These are phyloP conservation scores for Fusarium phyllophilum DNA, from an alignment of 2,329 filamentous ascomycete species.

Conservation along the genomic window DNA sequence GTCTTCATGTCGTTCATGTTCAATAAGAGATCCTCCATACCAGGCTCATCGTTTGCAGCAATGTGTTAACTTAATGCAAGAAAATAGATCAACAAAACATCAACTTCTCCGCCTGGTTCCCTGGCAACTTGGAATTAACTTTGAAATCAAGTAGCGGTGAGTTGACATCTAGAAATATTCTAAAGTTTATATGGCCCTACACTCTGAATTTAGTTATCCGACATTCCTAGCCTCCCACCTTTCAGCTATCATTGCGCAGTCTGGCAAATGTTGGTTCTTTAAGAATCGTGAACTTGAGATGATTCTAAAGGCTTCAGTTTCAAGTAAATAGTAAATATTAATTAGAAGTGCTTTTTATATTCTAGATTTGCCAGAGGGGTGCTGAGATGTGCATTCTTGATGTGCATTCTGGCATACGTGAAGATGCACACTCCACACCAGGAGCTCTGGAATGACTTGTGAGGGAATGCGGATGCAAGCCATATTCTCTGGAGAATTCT, in stretches of 20 bases:
- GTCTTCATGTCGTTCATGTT: not conserved
- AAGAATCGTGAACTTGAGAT: not conserved
- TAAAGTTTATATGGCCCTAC: slow-evolving; percentile 25
- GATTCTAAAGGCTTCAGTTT: not conserved
- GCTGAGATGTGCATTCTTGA: slow-evolving; percentile 25
- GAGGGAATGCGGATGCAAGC: slow-evolving; percentile 39
- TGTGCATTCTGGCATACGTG: slow-evolving; percentile 21
- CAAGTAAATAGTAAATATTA: not conserved
- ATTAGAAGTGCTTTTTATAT: not conserved
- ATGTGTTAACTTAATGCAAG: not conserved
- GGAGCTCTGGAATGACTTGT: slow-evolving; percentile 30
- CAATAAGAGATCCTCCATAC: not conserved
- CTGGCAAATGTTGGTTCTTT: not conserved
- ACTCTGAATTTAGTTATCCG: slow-evolving; percentile 17
- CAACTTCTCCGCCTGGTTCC: slow-evolving; percentile 17
- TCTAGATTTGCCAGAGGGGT: slow-evolving; percentile 13
- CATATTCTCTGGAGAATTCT: slow-evolving; percentile 37
- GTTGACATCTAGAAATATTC: slow-evolving; percentile 26
- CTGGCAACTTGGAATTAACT: slow-evolving; percentile 36
- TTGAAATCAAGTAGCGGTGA: slow-evolving; percentile 21
- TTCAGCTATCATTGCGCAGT: not conserved
- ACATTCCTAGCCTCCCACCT: slow-evolving; percentile 19
- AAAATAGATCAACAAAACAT: slow-evolving; percentile 24
- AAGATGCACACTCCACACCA: slow-evolving; percentile 35
- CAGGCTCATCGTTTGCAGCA: not conserved